Evolutionary conservation across 352 stramenopile species (phyloP).

Genomic region (Phytopythium sindhum): DNA sequence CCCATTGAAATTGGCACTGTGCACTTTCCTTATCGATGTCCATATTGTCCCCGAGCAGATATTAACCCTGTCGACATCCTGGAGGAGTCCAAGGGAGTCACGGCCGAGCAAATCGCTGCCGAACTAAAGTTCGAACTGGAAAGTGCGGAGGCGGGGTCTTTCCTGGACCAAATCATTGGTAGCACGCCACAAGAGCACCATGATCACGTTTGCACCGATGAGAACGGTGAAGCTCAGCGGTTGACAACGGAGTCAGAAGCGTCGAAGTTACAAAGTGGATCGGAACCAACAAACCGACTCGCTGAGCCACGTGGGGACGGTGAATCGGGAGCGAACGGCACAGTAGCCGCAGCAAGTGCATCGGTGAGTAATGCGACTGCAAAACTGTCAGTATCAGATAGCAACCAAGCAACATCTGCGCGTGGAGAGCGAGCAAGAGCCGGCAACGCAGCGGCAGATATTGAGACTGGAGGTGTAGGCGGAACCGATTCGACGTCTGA

Average conservation of each 20-base stretch:
- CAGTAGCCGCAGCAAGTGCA: not conserved
- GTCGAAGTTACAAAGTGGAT: not conserved
- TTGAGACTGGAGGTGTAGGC: not conserved
- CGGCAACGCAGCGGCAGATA: not conserved
- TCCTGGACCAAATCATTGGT: conserved; percentile 34
- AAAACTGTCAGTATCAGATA: not conserved
- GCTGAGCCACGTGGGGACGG: not conserved
- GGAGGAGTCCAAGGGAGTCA: conserved; percentile 43
- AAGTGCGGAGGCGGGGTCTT: conserved; percentile 34
- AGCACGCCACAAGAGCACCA: not conserved
- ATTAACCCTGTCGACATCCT: conserved; percentile 54
- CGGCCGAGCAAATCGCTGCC: conserved; percentile 38
- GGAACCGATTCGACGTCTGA: not conserved
- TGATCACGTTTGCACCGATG: not conserved
- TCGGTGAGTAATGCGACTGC: not conserved
- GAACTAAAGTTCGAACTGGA: conserved; percentile 48
- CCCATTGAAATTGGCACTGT: not conserved
- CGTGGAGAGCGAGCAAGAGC: not conserved
- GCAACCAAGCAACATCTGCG: not conserved
- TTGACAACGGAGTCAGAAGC: not conserved
- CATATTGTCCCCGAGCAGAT: conserved; percentile 20
- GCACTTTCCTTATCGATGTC: not conserved
- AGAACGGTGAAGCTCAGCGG: not conserved
- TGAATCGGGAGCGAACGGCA: not conserved
- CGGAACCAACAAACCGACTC: not conserved